A percentile compares a stretch with the other conserved stretches of the same genome.
phyloP scores from a whole-genome alignment of 139 green algal genomes.

The Spirogloea muscicola region DNA sequence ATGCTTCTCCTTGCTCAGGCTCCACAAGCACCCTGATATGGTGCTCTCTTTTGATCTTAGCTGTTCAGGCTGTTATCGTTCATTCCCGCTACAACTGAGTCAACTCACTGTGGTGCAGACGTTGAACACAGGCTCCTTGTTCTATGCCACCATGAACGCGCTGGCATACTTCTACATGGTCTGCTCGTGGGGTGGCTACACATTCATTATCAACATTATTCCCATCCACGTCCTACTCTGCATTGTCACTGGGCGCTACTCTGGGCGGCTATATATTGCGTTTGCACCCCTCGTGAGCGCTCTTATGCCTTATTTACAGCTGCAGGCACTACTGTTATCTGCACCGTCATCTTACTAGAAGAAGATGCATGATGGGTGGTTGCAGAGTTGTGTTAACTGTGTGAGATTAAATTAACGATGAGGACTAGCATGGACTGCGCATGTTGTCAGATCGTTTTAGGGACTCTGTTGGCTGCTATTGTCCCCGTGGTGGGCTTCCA shows the following conservation, averaged over 20 bases:
- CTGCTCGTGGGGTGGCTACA: constrained; percentile 87
- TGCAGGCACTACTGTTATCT: too few species aligned
- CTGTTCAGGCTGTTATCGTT: background rate
- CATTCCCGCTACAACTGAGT: background rate
- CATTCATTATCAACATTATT: constrained; percentile 96
- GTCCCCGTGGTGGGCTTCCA: constrained; percentile 97
- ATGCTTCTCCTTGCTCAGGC: background rate
- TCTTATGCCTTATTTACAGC: too few species aligned
- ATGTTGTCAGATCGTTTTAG: constrained; percentile 50
- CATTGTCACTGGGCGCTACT: constrained; percentile 57
- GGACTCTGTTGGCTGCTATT: constrained; percentile 57
- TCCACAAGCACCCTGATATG: too few species aligned
- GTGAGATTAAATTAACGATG: too few species aligned
- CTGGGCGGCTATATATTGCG: constrained; percentile 38
- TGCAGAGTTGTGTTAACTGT: too few species aligned
- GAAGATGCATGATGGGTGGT: background rate
- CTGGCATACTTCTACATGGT: constrained; percentile 70
- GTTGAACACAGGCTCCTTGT: constrained; percentile 79
- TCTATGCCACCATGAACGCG: constrained; percentile 68
- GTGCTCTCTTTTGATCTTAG: too few species aligned
- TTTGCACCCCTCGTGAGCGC: constrained; percentile 41
- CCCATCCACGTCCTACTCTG: constrained; percentile 87
- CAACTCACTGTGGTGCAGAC: constrained; percentile 57
- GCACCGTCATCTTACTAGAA: constrained; percentile 24
- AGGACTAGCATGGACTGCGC: too few species aligned